These are phyloP conservation scores for Neofusicoccum umdonicola DNA, from an alignment of 2,329 filamentous ascomycete species.

Conservation along the genomic window DNA sequence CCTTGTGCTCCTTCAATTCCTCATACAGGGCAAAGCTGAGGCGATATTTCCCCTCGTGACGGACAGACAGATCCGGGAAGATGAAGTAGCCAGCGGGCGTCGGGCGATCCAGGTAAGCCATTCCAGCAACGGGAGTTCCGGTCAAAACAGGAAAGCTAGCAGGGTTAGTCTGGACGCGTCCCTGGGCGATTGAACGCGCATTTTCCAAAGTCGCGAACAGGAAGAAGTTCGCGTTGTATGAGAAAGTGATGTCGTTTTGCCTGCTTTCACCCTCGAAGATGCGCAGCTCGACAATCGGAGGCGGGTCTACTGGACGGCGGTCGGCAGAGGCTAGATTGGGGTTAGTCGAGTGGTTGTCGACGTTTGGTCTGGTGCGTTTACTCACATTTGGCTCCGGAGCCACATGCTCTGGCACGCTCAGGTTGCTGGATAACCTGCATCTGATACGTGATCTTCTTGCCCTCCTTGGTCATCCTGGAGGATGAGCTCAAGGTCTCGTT, in stretches of 20 bases:
- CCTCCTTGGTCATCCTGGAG: slow-evolving; percentile 66
- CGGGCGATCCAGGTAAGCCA: slow-evolving; percentile 92
- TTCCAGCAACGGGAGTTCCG: slow-evolving; percentile 90
- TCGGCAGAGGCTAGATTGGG: slow-evolving; percentile 68
- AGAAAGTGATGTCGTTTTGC: slow-evolving; percentile 68
- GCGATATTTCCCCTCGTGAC: slow-evolving; percentile 91
- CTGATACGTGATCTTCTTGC: slow-evolving; percentile 75
- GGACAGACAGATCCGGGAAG: slow-evolving; percentile 93
- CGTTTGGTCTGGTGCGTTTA: background rate
- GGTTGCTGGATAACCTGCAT: slow-evolving; percentile 91
- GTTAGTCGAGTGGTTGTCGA: slow-evolving; percentile 23
- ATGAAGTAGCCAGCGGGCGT: slow-evolving; percentile 84
- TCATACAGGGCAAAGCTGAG: slow-evolving; percentile 92
- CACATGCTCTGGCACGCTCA: slow-evolving; percentile 89
- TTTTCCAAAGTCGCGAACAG: slow-evolving; percentile 75
- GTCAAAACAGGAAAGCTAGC: slow-evolving; percentile 81
- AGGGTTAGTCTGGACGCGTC: slow-evolving; percentile 61
- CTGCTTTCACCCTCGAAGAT: slow-evolving; percentile 68
- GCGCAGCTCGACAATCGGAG: slow-evolving; percentile 87
- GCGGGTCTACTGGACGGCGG: slow-evolving; percentile 87
- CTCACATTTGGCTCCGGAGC: slow-evolving; percentile 91
- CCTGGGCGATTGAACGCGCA: slow-evolving; percentile 62
- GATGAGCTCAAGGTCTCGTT: slow-evolving; percentile 57
- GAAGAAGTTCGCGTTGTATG: slow-evolving; percentile 97
- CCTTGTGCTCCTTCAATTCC: slow-evolving; percentile 80